Base-by-base conservation (phyloP, 495 filamentous ascomycete genomes). In the Thermothielavioides terrestris region DNA sequence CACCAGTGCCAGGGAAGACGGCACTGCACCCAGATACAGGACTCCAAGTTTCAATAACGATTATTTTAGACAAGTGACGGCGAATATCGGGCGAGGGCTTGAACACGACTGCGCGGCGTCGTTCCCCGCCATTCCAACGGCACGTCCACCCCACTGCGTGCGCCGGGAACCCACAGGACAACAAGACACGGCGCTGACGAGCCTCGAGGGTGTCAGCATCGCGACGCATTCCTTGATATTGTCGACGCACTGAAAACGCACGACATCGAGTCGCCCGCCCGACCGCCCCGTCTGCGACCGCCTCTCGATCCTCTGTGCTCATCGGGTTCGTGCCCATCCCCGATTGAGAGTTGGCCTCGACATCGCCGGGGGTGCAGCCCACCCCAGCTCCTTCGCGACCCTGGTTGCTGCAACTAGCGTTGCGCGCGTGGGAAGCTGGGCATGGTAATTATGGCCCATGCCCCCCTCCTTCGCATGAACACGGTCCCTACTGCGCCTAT, bases 401-500 rank as follows among this genome's bases (percentile, higher is more conserved):
- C 41, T 50, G 47, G n/a, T n/a, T n/a, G n/a, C n/a, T n/a, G 35
- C 53, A 44, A 52, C 60, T 50, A 30, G 30, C 53, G 42, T 31
- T 46, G 43, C 52, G 58, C 58, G 71, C 65, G 70, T 62, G 67
- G 65, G 66, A 62, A 59, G 52, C 45, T 60, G n/a, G n/a, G n/a
- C n/a, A n/a, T n/a, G n/a, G n/a, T n/a, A 62, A 65, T 52, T 50
- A 75, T 74, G 73, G 73, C 72, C 56, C 65, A 74, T 65, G 67
- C 69, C 65, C 72, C 75, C 53, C 58, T 72, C 49, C 60, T 75
- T 49, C 62, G 73, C 66, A 77, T 72, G 58, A 74, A 75, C 59
- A 76, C 75, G 53, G 67, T 66, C 59, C 72, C 72, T 47, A 65
- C 68, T 49, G 59, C 67, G 48, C 62, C 57, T 59, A 64, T 64